Evolutionary conservation across 2,329 filamentous ascomycete genomes (phyloP).

Genomic region (Botrytis pseudocinerea): DNA sequence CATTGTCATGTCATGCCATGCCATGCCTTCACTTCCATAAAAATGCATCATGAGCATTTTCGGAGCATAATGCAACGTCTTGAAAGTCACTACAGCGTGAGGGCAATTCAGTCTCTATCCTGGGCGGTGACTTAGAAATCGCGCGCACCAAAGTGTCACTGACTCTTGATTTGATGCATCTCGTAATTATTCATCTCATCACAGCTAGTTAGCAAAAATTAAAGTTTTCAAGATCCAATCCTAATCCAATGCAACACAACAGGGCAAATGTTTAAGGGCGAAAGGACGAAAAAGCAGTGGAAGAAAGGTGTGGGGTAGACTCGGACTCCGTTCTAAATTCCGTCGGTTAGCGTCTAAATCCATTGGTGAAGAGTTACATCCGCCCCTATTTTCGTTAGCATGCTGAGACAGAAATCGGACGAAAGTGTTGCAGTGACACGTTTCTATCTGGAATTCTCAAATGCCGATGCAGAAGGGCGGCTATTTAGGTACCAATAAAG

Average conservation of each 20-base stretch:
- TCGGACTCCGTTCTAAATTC: neutral
- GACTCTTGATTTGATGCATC: neutral
- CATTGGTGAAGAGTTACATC: neutral
- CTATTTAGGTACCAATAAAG: accelerated
- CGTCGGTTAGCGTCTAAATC: neutral
- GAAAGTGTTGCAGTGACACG: neutral
- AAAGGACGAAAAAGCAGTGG: neutral
- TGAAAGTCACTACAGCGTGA: neutral
- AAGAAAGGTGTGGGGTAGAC: neutral
- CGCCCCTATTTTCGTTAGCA: neutral
- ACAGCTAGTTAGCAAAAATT: neutral
- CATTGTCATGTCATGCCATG: neutral
- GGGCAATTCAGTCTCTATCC: neutral
- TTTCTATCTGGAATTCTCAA: neutral
- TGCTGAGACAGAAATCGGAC: neutral
- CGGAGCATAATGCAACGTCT: too few species aligned
- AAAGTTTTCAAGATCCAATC: neutral
- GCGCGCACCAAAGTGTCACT: neutral
- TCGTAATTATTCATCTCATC: neutral
- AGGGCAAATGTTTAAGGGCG: neutral
- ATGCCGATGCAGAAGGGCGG: neutral
- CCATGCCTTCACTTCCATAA: neutral
- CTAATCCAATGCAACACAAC: neutral
- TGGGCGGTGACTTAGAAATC: neutral
- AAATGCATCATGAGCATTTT: neutral